A percentile compares a stretch with the other conserved stretches of the same genome.
Conservation (phyloP, 495 filamentous ascomycete genomes). For the Letharia columbiana region DNA sequence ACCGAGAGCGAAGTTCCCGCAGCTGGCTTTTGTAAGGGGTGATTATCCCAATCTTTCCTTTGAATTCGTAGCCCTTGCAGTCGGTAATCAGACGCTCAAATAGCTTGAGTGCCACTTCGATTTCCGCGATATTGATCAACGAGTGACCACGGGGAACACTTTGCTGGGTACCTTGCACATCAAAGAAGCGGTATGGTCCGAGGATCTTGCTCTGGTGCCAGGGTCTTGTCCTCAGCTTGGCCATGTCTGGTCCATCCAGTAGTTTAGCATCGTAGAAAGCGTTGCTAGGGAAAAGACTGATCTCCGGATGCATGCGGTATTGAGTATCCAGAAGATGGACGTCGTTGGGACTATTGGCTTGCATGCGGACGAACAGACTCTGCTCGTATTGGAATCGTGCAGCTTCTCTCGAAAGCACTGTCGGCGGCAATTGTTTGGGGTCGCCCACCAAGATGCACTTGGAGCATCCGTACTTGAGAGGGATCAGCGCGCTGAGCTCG, state of each 20-base stretch:
- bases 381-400: constrained; percentile 93
- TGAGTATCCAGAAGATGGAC: constrained; percentile 94
- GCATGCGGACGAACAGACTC: constrained; percentile 97
- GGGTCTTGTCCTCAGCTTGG: constrained; percentile 56
- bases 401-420: constrained; percentile 87
- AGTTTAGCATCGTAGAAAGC: constrained; percentile 88
- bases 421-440: constrained; percentile 93
- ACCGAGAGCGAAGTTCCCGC: constrained; percentile 64
- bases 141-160: constrained; percentile 72
- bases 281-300: constrained; percentile 77
- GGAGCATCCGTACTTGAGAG: constrained; percentile 91
- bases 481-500: constrained; percentile 91
- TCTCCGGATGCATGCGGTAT: constrained; percentile 98
- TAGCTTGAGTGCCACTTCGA: constrained; percentile 74
- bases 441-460: constrained; percentile 98
- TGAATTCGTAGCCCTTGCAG: constrained; percentile 57
- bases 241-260: constrained; percentile 78
- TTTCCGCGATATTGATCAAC: constrained; percentile 78
- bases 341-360: constrained; percentile 75
- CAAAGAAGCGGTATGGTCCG: constrained; percentile 94
- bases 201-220: constrained; percentile 81
- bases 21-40: constrained; percentile 94
- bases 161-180: constrained; percentile 81
- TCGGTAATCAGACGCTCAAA: constrained; percentile 70
- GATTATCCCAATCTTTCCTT: constrained; percentile 87